These are phyloP conservation scores for Hemileccinum rubropunctum DNA, from an alignment of 768 basidiomycete species.

Conservation along the genomic window DNA sequence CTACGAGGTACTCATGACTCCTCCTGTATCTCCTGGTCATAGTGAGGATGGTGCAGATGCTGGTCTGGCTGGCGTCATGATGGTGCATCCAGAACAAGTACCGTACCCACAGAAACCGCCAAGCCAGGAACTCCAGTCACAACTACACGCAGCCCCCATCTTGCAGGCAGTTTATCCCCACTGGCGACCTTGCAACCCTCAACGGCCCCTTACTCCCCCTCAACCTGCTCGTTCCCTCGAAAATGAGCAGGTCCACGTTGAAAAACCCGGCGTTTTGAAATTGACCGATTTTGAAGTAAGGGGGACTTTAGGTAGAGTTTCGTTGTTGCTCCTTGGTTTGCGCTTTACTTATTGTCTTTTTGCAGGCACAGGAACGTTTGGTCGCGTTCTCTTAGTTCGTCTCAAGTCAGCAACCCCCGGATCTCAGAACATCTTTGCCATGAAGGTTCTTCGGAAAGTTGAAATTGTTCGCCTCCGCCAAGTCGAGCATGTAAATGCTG, in stretches of 20 bases:
- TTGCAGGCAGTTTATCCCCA: constrained; percentile 8
- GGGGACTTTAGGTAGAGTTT: constrained; percentile 63
- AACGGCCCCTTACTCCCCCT: constrained; percentile 24
- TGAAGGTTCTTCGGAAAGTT: constrained; percentile 86
- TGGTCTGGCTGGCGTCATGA: constrained; percentile 4
- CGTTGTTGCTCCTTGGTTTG: constrained; percentile 3
- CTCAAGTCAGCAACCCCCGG: constrained; percentile 52
- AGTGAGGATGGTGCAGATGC: constrained; percentile 38
- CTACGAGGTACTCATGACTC: constrained; percentile 64
- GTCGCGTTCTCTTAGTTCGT: constrained; percentile 86
- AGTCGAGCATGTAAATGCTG: constrained; percentile 97
- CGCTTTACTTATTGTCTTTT: constrained; percentile 1
- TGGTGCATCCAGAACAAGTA: constrained; percentile 13
- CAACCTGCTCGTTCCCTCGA: constrained; percentile 57
- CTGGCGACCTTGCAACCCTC: constrained; percentile 8
- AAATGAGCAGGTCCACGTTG: constrained; percentile 66
- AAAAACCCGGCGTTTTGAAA: constrained; percentile 52
- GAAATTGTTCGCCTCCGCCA: constrained; percentile 89
- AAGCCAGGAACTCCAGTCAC: constrained; percentile 8
- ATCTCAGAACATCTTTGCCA: constrained; percentile 60
- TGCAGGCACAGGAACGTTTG: constrained; percentile 96
- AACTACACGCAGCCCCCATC: constrained; percentile 1
- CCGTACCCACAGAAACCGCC: constrained; percentile 8
- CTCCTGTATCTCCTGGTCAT: constrained; percentile 61
- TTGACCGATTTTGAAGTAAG: constrained; percentile 80